phyloP scores from a whole-genome alignment of 2,329 filamentous ascomycete species.

The Penicillium olsonii region DNA sequence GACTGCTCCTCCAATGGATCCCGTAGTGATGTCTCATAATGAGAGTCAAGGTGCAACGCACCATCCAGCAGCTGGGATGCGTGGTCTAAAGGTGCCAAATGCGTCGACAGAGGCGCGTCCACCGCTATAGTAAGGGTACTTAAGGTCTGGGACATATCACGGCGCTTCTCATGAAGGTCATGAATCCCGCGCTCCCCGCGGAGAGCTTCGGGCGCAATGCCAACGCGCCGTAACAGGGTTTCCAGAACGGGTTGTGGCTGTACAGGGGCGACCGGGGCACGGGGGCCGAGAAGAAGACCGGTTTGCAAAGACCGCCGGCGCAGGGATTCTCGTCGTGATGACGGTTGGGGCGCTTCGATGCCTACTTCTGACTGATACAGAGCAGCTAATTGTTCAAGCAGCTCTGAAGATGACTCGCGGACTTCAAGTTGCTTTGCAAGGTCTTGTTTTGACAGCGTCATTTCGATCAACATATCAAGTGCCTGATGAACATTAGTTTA shows the following conservation, averaged over 20 bases:
- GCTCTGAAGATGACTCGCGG: slow-evolving; percentile 38
- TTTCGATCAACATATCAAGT: slow-evolving; percentile 33
- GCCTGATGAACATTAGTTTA: slow-evolving; percentile 28
- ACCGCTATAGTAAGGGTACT: slow-evolving; percentile 29
- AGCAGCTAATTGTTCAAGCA: slow-evolving; percentile 33
- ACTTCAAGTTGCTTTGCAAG: slow-evolving; percentile 31
- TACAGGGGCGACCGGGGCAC: slow-evolving; percentile 12
- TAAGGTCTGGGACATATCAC: slow-evolving; percentile 31
- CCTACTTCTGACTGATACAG: slow-evolving; percentile 35
- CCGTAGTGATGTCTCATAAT: slow-evolving; percentile 29
- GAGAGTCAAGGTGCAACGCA: slow-evolving; percentile 32
- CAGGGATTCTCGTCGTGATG: slow-evolving; percentile 29
- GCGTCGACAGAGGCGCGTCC: slow-evolving; percentile 33
- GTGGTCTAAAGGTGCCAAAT: slow-evolving; percentile 32
- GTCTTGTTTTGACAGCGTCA: slow-evolving; percentile 35
- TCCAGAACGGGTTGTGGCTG: slow-evolving; percentile 30
- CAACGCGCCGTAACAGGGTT: slow-evolving; percentile 36
- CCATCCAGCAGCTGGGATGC: slow-evolving; percentile 36
- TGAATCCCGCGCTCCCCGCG: slow-evolving; percentile 20
- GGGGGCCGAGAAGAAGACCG: slow-evolving; percentile 15
- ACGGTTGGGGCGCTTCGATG: slow-evolving; percentile 21
- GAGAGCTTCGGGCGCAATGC: slow-evolving; percentile 31
- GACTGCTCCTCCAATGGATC: slow-evolving; percentile 29
- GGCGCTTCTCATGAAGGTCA: slow-evolving; percentile 32
- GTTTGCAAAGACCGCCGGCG: slow-evolving; percentile 29